Conservation (phyloP, 768 basidiomycete genomes). For the Hygrophorus pudorinus region DNA sequence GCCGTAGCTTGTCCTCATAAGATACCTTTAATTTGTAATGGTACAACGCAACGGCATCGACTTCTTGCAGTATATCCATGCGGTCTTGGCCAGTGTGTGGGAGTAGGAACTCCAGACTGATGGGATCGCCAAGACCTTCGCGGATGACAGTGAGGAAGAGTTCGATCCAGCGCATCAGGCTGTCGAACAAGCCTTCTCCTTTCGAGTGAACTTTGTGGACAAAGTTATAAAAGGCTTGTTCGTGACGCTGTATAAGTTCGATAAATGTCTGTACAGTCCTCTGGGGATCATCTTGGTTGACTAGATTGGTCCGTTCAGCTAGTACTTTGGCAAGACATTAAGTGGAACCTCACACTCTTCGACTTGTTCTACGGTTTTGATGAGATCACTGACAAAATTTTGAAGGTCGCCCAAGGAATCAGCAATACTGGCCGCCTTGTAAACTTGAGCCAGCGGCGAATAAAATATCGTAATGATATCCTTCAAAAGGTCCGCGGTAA, state of each 20-base stretch:
- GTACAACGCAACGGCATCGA: slow-evolving; percentile 83
- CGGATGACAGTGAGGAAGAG: slow-evolving; percentile 85
- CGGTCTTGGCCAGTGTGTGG: slow-evolving; percentile 78
- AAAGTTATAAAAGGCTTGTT: slow-evolving; percentile 92
- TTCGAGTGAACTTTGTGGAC: slow-evolving; percentile 99
- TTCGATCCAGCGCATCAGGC: slow-evolving; percentile 95
- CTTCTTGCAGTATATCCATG: slow-evolving; percentile 66
- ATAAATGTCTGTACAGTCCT: slow-evolving; percentile 89
- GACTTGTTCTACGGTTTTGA: slow-evolving; percentile 83
- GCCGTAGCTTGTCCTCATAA: slow-evolving; percentile 86
- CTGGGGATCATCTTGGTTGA: slow-evolving; percentile 74
- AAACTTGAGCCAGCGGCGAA: slow-evolving; percentile 90
- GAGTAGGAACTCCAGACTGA: slow-evolving; percentile 84
- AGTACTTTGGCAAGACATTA: not conserved
- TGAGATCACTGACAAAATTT: slow-evolving; percentile 90
- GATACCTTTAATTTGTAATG: slow-evolving; percentile 92
- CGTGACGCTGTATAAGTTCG: slow-evolving; percentile 86
- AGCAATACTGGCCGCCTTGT: slow-evolving; percentile 92
- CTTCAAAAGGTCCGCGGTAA: slow-evolving; percentile 89
- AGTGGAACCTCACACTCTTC: slow-evolving; percentile 64
- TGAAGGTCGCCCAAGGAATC: slow-evolving; percentile 90
- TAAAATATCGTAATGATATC: slow-evolving; percentile 99
- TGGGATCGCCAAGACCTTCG: slow-evolving; percentile 66
- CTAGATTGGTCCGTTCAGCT: slow-evolving; percentile 27
- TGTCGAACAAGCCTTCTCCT: slow-evolving; percentile 88